phyloP scores from a whole-genome alignment of 2,329 filamentous ascomycete genomes.

The Cordyceps fumosorosea region DNA sequence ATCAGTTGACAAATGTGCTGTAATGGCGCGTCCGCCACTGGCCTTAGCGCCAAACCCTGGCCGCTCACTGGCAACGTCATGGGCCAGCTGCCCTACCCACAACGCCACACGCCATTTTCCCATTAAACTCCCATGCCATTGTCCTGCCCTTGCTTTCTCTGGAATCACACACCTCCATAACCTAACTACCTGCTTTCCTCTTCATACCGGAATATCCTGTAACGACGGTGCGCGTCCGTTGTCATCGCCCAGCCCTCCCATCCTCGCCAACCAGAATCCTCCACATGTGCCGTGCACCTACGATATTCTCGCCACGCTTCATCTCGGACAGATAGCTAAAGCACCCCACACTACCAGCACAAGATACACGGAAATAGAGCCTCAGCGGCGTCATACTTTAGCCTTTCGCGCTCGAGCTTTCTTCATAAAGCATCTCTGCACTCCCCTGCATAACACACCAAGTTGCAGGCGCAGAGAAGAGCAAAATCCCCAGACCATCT shows the following conservation, averaged over 20 bases:
- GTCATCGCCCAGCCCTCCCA: not conserved
- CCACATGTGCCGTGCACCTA: conserved; percentile 12
- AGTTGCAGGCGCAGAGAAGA: conserved; percentile 12
- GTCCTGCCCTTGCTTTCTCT: not conserved
- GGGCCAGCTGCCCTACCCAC: not conserved
- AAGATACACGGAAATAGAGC: not conserved
- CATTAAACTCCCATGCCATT: not conserved
- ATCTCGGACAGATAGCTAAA: conserved; percentile 1
- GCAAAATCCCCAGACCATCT: conserved; percentile 17
- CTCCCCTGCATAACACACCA: not conserved
- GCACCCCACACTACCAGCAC: not conserved
- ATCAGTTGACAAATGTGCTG: conserved; percentile 1
- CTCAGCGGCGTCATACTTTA: conserved; percentile 3
- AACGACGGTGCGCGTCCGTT: not conserved
- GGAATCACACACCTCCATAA: not conserved
- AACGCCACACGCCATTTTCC: not conserved
- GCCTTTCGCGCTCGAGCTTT: not conserved
- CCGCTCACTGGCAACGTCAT: not conserved
- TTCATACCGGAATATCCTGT: not conserved
- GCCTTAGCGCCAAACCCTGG: not conserved
- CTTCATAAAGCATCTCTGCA: not conserved
- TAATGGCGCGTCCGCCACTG: not conserved
- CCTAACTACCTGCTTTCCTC: not conserved
- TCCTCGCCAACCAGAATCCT: not conserved
- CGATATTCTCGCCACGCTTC: conserved; percentile 2